A percentile compares a stretch with the other conserved stretches of the same genome.
phyloP scores from a whole-genome alignment of 306 rosid species.

The Adenanthera pavonina region DNA sequence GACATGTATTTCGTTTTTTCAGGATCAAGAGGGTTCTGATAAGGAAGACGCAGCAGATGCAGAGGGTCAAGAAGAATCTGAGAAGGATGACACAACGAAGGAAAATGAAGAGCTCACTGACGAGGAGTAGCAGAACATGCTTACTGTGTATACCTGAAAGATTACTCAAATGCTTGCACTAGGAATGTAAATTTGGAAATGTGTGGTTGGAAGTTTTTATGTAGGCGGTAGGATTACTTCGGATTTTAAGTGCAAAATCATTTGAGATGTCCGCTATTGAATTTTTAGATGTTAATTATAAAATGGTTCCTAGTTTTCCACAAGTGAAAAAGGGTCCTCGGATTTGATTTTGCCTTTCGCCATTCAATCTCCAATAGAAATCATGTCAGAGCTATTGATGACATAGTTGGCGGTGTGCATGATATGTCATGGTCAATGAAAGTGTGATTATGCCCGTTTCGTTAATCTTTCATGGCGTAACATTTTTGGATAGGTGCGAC shows the following conservation, averaged over 20 bases:
- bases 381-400: not conserved
- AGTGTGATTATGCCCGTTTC: not conserved
- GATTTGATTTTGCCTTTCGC: not conserved
- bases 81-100: conserved; percentile 47
- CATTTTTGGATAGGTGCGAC: not conserved
- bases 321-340: not conserved
- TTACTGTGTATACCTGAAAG: not conserved
- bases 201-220: not conserved
- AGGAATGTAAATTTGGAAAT: conserved; percentile 47
- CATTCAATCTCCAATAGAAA: not conserved
- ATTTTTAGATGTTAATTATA: conserved; percentile 13
- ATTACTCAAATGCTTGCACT: not conserved
- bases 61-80: conserved; percentile 53
- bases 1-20: not conserved
- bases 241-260: conserved; percentile 4
- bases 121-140: conserved; percentile 53
- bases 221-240: not conserved
- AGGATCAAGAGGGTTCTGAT: conserved; percentile 64
- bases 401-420: too few relatives aligned
- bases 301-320: conserved; percentile 1
- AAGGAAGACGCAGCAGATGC: conserved; percentile 44
- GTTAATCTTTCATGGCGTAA: not conserved
- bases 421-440: too few relatives aligned
- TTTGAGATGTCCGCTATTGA: conserved; percentile 17
- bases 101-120: conserved; percentile 25